Evolutionary conservation across 2,329 filamentous ascomycete genomes (phyloP), one percentile per base, ranked within the genome.

Genomic region (Aureobasidium sp.): DNA sequence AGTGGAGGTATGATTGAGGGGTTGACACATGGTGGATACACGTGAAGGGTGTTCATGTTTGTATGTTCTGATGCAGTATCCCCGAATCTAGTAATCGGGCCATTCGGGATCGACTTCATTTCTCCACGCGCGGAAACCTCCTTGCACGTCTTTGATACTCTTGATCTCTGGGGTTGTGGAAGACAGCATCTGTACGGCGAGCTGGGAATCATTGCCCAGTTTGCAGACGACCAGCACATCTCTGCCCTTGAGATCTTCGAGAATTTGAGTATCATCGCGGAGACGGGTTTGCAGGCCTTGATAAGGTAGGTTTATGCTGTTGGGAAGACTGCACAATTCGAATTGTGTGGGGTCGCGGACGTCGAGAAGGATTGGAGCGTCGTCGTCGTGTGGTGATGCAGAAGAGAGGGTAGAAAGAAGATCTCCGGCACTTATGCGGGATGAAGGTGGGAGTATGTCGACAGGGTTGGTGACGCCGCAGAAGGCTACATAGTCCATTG

Each of bases 331-430:
- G 64, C 87, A 91, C 46, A 97, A 85, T 17, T 88, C 86, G 65
- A 89, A 96, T 63, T 96, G 90, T 29, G 90, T 88, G 67, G 84
- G 84, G 66, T 95, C 90, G 2, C 94, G 81, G 1, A 95, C 90
- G 65, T 97, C 94, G 0, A 89, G 69, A 57, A 87, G 84, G 2
- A 69, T 65, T 61, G 60, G 63, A 38, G 40, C 59, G 3, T 63
- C 67, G 31, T 57, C 40, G 9, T 57, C 40, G 31, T 46, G 38
- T n/a, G 40, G 53, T 7, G 27, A 47, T n/a, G 33, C 10, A 10
- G 55, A n/a, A 2, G 37, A 19, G 6, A 58, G 43, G 25, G 33
- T 29, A 4, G 55, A 47, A 6, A 68, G 66, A 8, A 71, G 61
- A 65, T 94, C 87, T 0, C 84, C 78, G 0, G 83, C 74, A 6